A percentile compares a stretch with the other conserved stretches of the same genome.
Evolutionary conservation across 768 basidiomycete genomes (phyloP).

Genomic region (Hypholoma fasciculare): DNA sequence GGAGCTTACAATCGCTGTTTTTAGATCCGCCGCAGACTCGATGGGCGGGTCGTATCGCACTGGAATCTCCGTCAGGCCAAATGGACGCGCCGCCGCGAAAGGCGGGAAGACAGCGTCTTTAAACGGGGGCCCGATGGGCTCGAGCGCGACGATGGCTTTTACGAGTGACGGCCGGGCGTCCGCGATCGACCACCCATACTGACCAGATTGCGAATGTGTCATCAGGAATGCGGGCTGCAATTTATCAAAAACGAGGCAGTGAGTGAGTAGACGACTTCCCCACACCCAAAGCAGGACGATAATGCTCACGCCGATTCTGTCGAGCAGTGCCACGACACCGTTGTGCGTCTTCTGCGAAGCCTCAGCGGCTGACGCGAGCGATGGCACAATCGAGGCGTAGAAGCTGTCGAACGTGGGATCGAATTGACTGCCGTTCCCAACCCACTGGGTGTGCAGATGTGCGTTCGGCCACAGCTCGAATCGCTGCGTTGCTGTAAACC

Average conservation of each 20-base stretch:
- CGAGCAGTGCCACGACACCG: slow-evolving; percentile 43
- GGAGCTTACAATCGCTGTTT: slow-evolving; percentile 24
- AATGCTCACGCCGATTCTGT: slow-evolving; percentile 45
- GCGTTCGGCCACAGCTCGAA: slow-evolving; percentile 48
- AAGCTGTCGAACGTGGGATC: slow-evolving; percentile 46
- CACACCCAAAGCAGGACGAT: not conserved
- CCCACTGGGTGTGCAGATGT: slow-evolving; percentile 50
- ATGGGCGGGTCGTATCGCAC: slow-evolving; percentile 43
- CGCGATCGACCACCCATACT: slow-evolving; percentile 48
- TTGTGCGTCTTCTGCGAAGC: slow-evolving; percentile 36
- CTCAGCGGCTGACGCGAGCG: slow-evolving; percentile 34
- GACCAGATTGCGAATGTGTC: slow-evolving; percentile 53
- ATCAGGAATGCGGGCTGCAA: slow-evolving; percentile 45
- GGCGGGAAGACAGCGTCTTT: slow-evolving; percentile 37
- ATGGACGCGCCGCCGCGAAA: slow-evolving; percentile 37
- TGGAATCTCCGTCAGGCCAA: slow-evolving; percentile 49
- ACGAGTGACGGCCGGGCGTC: slow-evolving; percentile 44
- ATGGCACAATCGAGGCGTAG: slow-evolving; percentile 42
- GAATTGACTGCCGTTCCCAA: slow-evolving; percentile 47
- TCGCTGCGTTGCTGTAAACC: slow-evolving; percentile 40
- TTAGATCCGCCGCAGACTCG: slow-evolving; percentile 36
- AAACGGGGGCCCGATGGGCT: slow-evolving; percentile 54
- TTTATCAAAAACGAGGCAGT: not conserved
- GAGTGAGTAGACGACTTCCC: not conserved
- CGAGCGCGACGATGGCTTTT: slow-evolving; percentile 48